These are phyloP conservation scores for Penicillium sp. DNA, from an alignment of 2,329 filamentous ascomycete genomes.

Conservation along the genomic window DNA sequence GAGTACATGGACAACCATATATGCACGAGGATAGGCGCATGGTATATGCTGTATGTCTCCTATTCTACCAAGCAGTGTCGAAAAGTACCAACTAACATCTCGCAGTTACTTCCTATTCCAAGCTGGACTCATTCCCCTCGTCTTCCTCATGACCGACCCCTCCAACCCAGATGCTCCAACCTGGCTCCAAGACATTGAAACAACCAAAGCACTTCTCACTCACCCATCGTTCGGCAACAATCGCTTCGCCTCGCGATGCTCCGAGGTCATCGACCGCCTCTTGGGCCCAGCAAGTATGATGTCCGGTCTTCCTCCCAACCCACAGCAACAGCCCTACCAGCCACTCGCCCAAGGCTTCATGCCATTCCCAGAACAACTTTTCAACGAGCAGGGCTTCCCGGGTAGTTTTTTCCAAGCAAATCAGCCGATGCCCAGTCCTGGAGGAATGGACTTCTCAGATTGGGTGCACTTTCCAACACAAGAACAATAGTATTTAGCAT, in stretches of 20 bases:
- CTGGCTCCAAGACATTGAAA: conserved; percentile 42
- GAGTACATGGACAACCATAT: conserved; percentile 43
- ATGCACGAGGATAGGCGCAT: conserved; percentile 43
- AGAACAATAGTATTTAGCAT: conserved; percentile 16
- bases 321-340: conserved; percentile 13
- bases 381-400: conserved; percentile 36
- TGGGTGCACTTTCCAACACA: conserved; percentile 39
- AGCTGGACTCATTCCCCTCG: conserved; percentile 45
- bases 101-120: conserved; percentile 47
- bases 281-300: conserved; percentile 26
- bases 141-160: conserved; percentile 45
- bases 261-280: conserved; percentile 41
- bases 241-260: conserved; percentile 39
- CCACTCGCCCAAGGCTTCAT: conserved; percentile 31
- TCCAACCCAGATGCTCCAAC: conserved; percentile 35
- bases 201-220: conserved; percentile 41
- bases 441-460: conserved; percentile 41
- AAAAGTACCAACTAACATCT: neutral
- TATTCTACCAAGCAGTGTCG: neutral
- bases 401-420: conserved; percentile 35
- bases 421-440: conserved; percentile 28
- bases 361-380: conserved; percentile 39
- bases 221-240: conserved; percentile 41
- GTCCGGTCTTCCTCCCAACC: conserved; percentile 8
- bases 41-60: conserved; percentile 43